A percentile compares a stretch with the other conserved stretches of the same genome.
Conservation (phyloP, 352 stramenopile genomes). For the Pythium catenulatum region DNA sequence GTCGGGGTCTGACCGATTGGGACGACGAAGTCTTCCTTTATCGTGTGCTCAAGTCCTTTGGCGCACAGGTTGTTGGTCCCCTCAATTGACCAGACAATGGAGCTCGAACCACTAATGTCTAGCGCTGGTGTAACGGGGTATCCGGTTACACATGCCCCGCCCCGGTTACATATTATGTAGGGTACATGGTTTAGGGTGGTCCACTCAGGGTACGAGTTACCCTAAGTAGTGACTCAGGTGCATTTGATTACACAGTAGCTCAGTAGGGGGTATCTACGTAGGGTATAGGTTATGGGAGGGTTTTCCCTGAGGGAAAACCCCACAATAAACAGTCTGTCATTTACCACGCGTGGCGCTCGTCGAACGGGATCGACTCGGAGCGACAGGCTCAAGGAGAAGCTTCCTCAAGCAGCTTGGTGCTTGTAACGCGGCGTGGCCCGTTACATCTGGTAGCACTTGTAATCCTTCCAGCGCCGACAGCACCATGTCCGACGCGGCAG, state of each 20-base stretch:
- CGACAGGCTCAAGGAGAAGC: constrained; percentile 13
- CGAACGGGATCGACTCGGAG: constrained; percentile 13
- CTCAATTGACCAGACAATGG: constrained; percentile 38
- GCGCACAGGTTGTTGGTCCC: constrained; percentile 31
- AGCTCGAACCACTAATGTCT: constrained; percentile 7
- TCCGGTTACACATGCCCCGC: neutral
- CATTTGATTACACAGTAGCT: neutral
- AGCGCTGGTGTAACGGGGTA: constrained; percentile 1
- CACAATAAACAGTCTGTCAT: constrained; percentile 17
- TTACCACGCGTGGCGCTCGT: constrained; percentile 4
- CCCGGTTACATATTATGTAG: neutral
- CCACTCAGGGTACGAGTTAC: neutral
- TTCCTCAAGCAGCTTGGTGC: constrained; percentile 2
- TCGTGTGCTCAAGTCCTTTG: neutral
- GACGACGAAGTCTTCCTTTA: neutral
- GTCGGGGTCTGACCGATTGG: neutral
- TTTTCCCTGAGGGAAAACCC: neutral
- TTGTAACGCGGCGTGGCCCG: neutral
- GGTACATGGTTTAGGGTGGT: neutral
- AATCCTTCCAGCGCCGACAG: constrained; percentile 33
- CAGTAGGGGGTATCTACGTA: neutral
- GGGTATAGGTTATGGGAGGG: neutral
- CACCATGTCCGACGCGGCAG: constrained; percentile 2
- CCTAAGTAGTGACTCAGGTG: neutral
- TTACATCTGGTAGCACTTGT: constrained; percentile 45